Percentiles rank a stretch among this genome's conserved stretches.
These are phyloP conservation scores for Sindora glabra DNA, from an alignment of 306 rosid genomes.

Conservation along the genomic window DNA sequence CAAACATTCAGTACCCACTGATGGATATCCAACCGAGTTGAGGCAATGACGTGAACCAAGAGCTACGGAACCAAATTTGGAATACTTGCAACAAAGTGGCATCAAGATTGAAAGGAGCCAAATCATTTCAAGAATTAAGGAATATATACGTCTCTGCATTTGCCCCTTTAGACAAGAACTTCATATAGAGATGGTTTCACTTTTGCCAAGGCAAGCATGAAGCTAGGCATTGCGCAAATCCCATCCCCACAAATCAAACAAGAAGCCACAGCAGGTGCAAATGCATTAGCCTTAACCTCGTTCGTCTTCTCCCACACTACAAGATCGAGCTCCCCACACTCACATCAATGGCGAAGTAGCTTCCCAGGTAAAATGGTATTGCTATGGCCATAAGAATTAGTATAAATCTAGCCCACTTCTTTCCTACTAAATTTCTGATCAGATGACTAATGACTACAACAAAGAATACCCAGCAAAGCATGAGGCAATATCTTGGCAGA, in stretches of 20 bases:
- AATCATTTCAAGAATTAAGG: neutral
- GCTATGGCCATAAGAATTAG: conserved; percentile 11
- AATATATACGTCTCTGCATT: neutral
- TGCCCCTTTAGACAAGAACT: too few species aligned
- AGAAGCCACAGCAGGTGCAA: conserved; percentile 4
- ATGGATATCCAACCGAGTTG: too few species aligned
- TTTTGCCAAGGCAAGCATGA: too few species aligned
- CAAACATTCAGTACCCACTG: too few species aligned
- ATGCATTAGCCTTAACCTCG: too few species aligned
- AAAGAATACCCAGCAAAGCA: neutral
- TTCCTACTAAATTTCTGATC: neutral
- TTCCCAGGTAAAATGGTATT: conserved; percentile 7
- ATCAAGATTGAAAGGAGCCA: neutral
- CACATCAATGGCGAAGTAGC: conserved; percentile 11
- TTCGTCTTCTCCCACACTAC: too few species aligned
- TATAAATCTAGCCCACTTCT: too few species aligned
- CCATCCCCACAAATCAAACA: conserved; percentile 12
- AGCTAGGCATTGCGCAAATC: neutral
- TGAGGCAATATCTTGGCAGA: conserved; percentile 2
- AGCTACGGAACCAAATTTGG: too few species aligned
- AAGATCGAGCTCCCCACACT: neutral
- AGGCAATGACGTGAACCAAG: too few species aligned
- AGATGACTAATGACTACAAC: neutral
- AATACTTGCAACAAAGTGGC: too few species aligned
- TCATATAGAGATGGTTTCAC: too few species aligned